Base-by-base conservation (phyloP, 1,284 basidiomycete species). In the Trichosporon asahii region DNA sequence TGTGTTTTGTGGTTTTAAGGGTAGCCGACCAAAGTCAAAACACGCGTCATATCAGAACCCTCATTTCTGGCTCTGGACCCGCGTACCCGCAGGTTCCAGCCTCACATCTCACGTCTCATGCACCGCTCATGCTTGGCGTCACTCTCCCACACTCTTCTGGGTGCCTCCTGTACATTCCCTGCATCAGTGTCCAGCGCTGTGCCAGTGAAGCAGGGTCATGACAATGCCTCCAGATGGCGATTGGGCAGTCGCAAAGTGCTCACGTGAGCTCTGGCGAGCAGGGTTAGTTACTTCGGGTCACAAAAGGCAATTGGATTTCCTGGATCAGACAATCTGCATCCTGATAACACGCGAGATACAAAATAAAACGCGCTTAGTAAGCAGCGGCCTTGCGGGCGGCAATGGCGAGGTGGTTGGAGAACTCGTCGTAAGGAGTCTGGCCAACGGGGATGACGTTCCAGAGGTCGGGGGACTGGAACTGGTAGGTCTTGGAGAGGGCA, bases 401-500 rank as follows among this genome's bases (percentile, higher is more conserved):
- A 76, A 95, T 87, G 84, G 92, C 91, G 74, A 98, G 88, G 85
- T 95, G 93, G 67, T 89, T 90, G 79, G 92, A 93, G 88, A 93
- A 91, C 87, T 96, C 94, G 84, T 97, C 95, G 87, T 91, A 96
- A 33, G 94, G 94, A 79, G 91, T 88, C 84, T 91, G 91, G 75
- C 82, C 82, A 69, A 80, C 77, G 74, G 94, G 90, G 84, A 98
- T 97, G 83, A 97, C 91, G 80, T 90, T 89, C 96, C 96, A 99
- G 81, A 99, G 89, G 85, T 98, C 95, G 75, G 97, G 96, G 65
- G 95, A 98, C 76, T 98, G 91, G 92, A 97, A 95, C 65, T 81
- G 77, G 85, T 98, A 99, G 75, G 96, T 98, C 90, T 95, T 95
- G 78, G 96, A 93, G 85, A 99, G 94, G 69, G 97, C 96, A 80